Percentiles rank a stretch among this genome's conserved stretches.
Conservation (phyloP, 2,329 filamentous ascomycete genomes). For the Thielaviopsis musarum region DNA sequence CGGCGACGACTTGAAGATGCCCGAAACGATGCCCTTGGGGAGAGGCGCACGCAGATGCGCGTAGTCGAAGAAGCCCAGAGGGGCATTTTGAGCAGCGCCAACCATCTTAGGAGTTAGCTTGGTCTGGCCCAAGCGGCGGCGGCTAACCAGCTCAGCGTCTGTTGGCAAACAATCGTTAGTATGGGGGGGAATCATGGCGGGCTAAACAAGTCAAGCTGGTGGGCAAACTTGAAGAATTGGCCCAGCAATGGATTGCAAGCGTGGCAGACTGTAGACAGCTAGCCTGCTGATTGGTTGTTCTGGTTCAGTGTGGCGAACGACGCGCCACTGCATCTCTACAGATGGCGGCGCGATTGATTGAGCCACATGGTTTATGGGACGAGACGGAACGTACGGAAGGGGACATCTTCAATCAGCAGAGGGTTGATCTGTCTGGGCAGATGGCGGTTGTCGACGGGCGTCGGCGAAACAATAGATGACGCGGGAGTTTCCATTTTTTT, state of each 20-base stretch:
- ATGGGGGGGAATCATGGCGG: neutral
- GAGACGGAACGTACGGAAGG: conserved; percentile 17
- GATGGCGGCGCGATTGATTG: neutral
- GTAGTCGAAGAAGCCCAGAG: conserved; percentile 81
- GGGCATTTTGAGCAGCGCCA: conserved; percentile 54
- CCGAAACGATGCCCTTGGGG: conserved; percentile 78
- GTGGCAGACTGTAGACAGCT: too few relatives aligned
- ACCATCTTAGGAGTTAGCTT: conserved; percentile 72
- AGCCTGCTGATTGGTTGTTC: neutral
- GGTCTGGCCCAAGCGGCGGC: conserved; percentile 82
- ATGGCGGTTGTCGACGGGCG: conserved; percentile 19
- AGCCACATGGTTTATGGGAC: neutral
- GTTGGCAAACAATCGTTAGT: conserved; percentile 10
- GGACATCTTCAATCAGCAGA: conserved; percentile 43
- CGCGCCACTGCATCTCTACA: neutral
- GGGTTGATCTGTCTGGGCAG: conserved; percentile 45
- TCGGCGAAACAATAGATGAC: conserved; percentile 14
- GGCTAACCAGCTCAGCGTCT: conserved; percentile 62
- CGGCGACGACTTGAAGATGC: conserved; percentile 79
- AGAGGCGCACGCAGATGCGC: conserved; percentile 85
- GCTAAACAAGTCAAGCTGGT: neutral
- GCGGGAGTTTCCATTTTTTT: conserved; percentile 8
- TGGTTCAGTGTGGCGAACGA: neutral
- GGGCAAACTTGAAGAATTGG: neutral
- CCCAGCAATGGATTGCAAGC: neutral